phyloP scores from a whole-genome alignment of 148 eudicot species.

The Fagopyrum esculentum region DNA sequence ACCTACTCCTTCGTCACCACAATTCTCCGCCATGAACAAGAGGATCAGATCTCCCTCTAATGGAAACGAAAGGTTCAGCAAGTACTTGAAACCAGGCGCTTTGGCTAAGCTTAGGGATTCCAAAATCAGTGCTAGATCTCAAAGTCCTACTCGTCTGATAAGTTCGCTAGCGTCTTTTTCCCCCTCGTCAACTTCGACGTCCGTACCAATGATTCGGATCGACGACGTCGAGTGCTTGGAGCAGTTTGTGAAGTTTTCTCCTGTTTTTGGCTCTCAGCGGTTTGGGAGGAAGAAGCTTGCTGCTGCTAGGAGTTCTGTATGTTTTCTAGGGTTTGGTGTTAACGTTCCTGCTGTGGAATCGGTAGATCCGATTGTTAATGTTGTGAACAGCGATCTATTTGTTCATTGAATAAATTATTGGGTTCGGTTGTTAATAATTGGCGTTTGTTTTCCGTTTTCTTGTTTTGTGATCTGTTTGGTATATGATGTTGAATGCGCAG shows the following conservation, averaged over 20 bases:
- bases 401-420: slow-evolving; percentile 23
- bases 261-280: slow-evolving; percentile 21
- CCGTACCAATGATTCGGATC: slow-evolving; percentile 6
- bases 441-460: slow-evolving; percentile 8
- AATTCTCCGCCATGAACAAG: slow-evolving; percentile 13
- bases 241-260: slow-evolving; percentile 14
- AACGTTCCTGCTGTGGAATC: background rate
- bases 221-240: slow-evolving; percentile 12
- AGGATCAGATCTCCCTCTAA: slow-evolving; percentile 9
- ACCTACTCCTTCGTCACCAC: background rate
- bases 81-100: slow-evolving; percentile 31
- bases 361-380: slow-evolving; percentile 9
- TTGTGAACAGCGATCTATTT: slow-evolving; percentile 19
- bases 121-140: slow-evolving; percentile 22
- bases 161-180: background rate
- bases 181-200: background rate
- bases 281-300: slow-evolving; percentile 29
- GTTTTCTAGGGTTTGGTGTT: slow-evolving; percentile 2
- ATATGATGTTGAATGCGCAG: background rate
- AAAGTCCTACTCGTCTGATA: background rate
- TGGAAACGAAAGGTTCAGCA: slow-evolving; percentile 16
- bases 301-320: slow-evolving; percentile 18
- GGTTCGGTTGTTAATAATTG: background rate
- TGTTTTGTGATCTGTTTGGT: background rate
- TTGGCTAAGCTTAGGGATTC: slow-evolving; percentile 27